Conservation (phyloP, 75 land plant species). For the Picea sitchensis region DNA sequence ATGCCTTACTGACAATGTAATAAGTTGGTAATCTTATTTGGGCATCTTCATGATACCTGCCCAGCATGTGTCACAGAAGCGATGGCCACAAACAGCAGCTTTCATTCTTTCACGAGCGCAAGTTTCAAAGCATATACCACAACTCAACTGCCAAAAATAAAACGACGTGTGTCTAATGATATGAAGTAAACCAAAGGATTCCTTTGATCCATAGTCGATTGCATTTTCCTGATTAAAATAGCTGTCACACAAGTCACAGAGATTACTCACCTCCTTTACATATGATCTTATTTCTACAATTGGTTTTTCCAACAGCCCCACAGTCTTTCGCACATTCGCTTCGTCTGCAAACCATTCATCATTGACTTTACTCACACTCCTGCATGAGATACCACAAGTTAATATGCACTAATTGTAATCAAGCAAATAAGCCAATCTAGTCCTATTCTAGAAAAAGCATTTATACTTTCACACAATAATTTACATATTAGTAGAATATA, state of each 20-base stretch:
- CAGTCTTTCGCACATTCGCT: constrained; percentile 49
- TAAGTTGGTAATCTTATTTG: background rate
- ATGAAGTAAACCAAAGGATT: background rate
- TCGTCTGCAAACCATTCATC: constrained; percentile 89
- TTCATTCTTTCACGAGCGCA: constrained; percentile 26
- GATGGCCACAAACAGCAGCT: constrained; percentile 60
- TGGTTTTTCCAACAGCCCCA: constrained; percentile 58
- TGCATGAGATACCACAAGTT: constrained; percentile 11
- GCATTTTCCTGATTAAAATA: background rate
- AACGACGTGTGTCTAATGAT: background rate
- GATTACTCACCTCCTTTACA: constrained; percentile 28
- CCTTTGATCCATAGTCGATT: background rate
- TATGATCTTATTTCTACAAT: constrained; percentile 24
- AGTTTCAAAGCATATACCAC: constrained; percentile 68
- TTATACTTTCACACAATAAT: background rate
- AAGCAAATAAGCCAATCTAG: constrained; percentile 2
- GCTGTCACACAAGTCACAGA: background rate
- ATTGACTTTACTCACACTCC: constrained; percentile 71
- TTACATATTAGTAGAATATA: background rate
- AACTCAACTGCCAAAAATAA: constrained; percentile 29
- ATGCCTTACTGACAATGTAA: background rate
- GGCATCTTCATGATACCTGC: constrained; percentile 25
- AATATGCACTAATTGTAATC: background rate
- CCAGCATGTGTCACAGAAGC: constrained; percentile 59
- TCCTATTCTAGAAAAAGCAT: background rate